Conservation (phyloP, 2,329 filamentous ascomycete genomes). For the Penicillium brasilianum region DNA sequence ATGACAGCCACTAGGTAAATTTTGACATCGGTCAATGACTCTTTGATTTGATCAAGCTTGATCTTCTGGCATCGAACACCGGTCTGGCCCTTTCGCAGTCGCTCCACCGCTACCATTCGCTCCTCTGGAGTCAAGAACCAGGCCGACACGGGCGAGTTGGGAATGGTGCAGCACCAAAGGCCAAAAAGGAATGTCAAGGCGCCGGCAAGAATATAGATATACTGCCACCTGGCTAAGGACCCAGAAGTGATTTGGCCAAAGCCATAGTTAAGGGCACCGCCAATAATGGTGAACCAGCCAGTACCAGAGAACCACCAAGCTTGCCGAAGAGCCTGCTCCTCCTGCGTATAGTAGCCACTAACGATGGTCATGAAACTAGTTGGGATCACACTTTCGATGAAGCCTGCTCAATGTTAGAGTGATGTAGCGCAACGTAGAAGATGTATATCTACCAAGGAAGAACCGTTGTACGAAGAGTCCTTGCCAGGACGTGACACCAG, state of each 20-base stretch:
- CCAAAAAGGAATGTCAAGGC: conserved; percentile 68
- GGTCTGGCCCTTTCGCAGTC: conserved; percentile 66
- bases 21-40: conserved; percentile 65
- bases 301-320: conserved; percentile 69
- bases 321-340: conserved; percentile 68
- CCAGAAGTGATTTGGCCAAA: conserved; percentile 67
- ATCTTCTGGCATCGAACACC: conserved; percentile 66
- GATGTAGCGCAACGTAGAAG: neutral
- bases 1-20: conserved; percentile 68
- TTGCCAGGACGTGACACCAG: conserved; percentile 65
- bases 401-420: conserved; percentile 36
- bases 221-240: conserved; percentile 67
- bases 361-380: conserved; percentile 71
- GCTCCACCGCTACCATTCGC: conserved; percentile 67
- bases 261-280: conserved; percentile 68
- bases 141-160: conserved; percentile 68
- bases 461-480: conserved; percentile 70
- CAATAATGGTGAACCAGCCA: conserved; percentile 65
- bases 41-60: conserved; percentile 63
- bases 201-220: conserved; percentile 71
- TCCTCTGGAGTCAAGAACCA: conserved; percentile 72
- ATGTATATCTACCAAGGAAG: conserved; percentile 53
- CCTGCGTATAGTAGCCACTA: conserved; percentile 66
- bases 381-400: conserved; percentile 68
- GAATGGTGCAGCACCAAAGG: conserved; percentile 67